phyloP scores from a whole-genome alignment of 495 filamentous ascomycete genomes.

The Neurospora sp. region DNA sequence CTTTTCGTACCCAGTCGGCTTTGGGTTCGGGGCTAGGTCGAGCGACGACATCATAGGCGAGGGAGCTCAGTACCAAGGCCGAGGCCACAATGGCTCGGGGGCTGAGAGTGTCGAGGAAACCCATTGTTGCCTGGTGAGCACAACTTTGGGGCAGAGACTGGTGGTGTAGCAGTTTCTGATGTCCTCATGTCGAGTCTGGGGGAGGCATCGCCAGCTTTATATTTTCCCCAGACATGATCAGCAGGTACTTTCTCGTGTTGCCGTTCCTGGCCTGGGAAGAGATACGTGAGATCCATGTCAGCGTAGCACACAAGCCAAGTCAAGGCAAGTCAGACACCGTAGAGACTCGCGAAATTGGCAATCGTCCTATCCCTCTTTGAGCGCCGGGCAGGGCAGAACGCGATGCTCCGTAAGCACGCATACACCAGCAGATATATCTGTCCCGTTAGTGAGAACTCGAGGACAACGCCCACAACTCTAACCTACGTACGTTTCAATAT shows the following conservation, averaged over 20 bases:
- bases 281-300: background rate
- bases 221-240: background rate
- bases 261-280: background rate
- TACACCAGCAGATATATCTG: no score
- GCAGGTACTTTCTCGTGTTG: background rate
- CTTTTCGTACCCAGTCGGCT: constrained; percentile 9
- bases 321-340: no score
- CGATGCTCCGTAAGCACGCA: no score
- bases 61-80: constrained; percentile 8
- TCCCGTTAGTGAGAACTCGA: no score
- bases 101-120: constrained; percentile 13
- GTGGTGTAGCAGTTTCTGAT: background rate
- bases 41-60: constrained; percentile 14
- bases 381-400: no score
- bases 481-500: no score
- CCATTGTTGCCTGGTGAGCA: constrained; percentile 6
- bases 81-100: constrained; percentile 14
- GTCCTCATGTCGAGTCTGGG: background rate
- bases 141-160: background rate
- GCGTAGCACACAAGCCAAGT: no score
- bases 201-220: background rate
- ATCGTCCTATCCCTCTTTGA: no score
- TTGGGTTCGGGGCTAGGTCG: constrained; percentile 12
- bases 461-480: no score
- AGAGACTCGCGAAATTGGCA: no score